These are phyloP conservation scores for Paraphaeosphaeria sporulosa DNA, from an alignment of 2,329 filamentous ascomycete species.

Conservation along the genomic window DNA sequence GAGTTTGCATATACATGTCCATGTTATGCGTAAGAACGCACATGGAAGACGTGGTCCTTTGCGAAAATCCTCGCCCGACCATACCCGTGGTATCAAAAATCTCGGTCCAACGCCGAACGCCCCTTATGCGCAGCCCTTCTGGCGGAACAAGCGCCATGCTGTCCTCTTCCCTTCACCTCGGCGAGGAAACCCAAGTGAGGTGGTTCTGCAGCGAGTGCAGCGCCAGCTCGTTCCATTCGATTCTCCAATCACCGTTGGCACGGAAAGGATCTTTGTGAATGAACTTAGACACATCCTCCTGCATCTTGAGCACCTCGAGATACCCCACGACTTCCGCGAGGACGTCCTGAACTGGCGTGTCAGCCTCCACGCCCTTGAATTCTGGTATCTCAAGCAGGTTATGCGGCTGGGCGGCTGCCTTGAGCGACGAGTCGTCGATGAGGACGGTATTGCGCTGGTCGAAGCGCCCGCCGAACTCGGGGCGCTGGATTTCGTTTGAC, in stretches of 20 bases:
- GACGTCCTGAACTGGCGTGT: constrained; percentile 50
- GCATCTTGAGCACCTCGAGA: constrained; percentile 59
- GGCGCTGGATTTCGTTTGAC: constrained; percentile 51
- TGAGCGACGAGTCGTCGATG: constrained; percentile 83
- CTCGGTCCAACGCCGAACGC: background rate
- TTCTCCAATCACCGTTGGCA: constrained; percentile 35
- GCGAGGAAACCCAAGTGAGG: background rate
- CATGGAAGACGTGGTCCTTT: too few species aligned
- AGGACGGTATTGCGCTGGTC: constrained; percentile 87
- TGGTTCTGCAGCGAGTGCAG: background rate
- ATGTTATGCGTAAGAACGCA: too few species aligned
- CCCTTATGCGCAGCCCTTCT: background rate
- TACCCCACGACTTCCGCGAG: constrained; percentile 61
- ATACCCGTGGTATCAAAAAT: background rate
- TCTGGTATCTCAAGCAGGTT: constrained; percentile 85
- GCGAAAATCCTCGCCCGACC: too few species aligned
- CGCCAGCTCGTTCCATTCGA: constrained; percentile 31
- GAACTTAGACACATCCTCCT: constrained; percentile 69
- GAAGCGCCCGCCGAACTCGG: constrained; percentile 62
- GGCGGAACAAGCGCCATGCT: background rate
- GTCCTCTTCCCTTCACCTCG: background rate
- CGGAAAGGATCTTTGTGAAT: constrained; percentile 54
- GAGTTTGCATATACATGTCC: too few species aligned
- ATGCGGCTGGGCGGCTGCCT: constrained; percentile 81
- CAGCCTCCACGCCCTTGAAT: constrained; percentile 63